These are phyloP conservation scores for Xylaria bambusicola DNA, from an alignment of 495 filamentous ascomycete genomes.

Conservation along the genomic window DNA sequence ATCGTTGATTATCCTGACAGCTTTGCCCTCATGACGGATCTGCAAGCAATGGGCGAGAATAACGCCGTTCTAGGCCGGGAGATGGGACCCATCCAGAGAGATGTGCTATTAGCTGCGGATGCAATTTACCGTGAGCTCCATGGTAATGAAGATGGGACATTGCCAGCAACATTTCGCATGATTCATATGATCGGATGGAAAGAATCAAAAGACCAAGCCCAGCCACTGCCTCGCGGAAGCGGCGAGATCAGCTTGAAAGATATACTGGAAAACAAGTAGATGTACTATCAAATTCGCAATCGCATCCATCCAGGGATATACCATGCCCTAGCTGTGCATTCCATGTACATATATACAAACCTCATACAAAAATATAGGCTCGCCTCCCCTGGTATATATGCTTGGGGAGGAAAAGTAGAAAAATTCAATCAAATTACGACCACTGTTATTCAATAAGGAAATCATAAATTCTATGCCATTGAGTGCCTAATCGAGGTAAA, in stretches of 20 bases:
- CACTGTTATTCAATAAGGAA: no score
- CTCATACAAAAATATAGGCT: no score
- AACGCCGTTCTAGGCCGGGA: conserved; percentile 84
- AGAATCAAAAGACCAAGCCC: conserved; percentile 71
- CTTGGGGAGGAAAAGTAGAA: no score
- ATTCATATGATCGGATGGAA: conserved; percentile 99
- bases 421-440: no score
- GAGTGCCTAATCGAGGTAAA: no score
- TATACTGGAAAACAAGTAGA: conserved; percentile 58
- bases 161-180: conserved; percentile 89
- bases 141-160: conserved; percentile 63
- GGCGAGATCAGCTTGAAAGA: conserved; percentile 83
- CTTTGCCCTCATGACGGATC: conserved; percentile 87
- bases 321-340: no score
- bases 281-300: background rate
- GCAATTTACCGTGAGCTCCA: conserved; percentile 87
- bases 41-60: conserved; percentile 92
- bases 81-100: conserved; percentile 70
- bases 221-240: conserved; percentile 80
- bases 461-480: no score
- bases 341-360: no score
- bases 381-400: no score
- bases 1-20: conserved; percentile 92
- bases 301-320: no score
- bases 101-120: conserved; percentile 86